Percentiles rank a stretch among this genome's conserved stretches.
phyloP scores from a whole-genome alignment of 208 protist species.

The Trypanosoma grayi region DNA sequence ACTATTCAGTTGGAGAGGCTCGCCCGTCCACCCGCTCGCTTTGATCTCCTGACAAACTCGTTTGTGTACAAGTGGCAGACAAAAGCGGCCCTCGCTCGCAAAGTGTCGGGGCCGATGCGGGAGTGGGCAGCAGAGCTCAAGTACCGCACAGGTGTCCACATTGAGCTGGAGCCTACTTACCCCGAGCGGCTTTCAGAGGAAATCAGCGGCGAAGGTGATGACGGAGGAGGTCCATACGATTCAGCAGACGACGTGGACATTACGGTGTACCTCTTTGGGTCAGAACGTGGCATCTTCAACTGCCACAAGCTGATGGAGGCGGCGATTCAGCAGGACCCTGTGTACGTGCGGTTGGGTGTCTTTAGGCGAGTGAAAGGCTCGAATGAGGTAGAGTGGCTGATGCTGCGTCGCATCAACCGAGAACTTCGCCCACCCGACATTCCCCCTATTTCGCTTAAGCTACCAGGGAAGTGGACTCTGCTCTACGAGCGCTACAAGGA shows the following conservation, averaged over 20 bases:
- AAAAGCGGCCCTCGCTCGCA: conserved; percentile 67
- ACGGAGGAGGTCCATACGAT: conserved; percentile 52
- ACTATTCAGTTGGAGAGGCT: conserved; percentile 68
- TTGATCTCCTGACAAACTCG: conserved; percentile 88
- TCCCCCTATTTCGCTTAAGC: conserved; percentile 88
- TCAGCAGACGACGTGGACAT: conserved; percentile 85
- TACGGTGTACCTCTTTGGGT: conserved; percentile 88
- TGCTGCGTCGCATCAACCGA: conserved; percentile 88
- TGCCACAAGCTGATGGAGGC: conserved; percentile 86
- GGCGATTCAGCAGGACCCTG: conserved; percentile 69
- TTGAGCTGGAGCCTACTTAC: conserved; percentile 81
- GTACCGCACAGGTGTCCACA: conserved; percentile 87
- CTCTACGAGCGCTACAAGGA: conserved; percentile 89
- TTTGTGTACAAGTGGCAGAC: conserved; percentile 88
- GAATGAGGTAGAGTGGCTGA: conserved; percentile 77
- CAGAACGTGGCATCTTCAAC: conserved; percentile 84
- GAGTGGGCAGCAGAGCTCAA: conserved; percentile 91
- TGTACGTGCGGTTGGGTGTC: conserved; percentile 83
- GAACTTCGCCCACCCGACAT: conserved; percentile 87
- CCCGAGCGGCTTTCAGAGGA: conserved; percentile 45
- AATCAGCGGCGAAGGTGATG: background rate
- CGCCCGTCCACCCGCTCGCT: conserved; percentile 64
- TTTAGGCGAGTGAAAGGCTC: conserved; percentile 63
- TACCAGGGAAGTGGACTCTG: conserved; percentile 89
- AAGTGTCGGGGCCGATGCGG: conserved; percentile 83